Evolutionary conservation across 768 basidiomycete genomes (phyloP).

Genomic region (Symmetrospora coprosmae): DNA sequence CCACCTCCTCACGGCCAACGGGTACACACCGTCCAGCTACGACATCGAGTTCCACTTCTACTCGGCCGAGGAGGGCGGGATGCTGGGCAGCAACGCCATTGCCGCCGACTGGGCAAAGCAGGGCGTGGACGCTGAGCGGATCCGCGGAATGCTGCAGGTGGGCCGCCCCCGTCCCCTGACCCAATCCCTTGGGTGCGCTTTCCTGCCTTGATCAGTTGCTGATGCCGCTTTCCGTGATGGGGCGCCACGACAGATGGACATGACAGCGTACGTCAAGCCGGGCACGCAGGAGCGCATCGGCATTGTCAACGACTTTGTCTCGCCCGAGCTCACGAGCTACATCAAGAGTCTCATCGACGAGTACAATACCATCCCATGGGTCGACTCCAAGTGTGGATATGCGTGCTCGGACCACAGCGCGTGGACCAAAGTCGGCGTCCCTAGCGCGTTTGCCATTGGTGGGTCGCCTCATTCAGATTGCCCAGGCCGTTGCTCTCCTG

Average conservation of each 20-base stretch:
- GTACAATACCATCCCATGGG: slow-evolving; percentile 29
- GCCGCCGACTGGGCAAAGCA: background rate
- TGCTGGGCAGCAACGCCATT: background rate
- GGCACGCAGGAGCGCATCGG: slow-evolving; percentile 31
- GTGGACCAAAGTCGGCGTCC: slow-evolving; percentile 26
- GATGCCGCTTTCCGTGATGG: background rate
- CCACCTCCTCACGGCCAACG: slow-evolving; percentile 33
- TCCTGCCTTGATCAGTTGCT: background rate
- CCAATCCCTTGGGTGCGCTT: too few relatives aligned
- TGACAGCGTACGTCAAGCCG: slow-evolving; percentile 36
- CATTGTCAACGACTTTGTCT: slow-evolving; percentile 32
- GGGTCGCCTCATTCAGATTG: background rate
- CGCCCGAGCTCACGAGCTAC: slow-evolving; percentile 27
- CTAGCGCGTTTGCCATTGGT: slow-evolving; percentile 27
- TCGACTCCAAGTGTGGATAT: slow-evolving; percentile 32
- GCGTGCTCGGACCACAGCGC: slow-evolving; percentile 29
- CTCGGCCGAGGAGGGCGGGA: slow-evolving; percentile 30
- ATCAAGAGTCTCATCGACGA: slow-evolving; percentile 28
- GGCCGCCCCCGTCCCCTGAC: too few relatives aligned
- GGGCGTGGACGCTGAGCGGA: background rate
- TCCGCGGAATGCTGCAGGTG: slow-evolving; percentile 13
- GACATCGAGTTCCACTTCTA: slow-evolving; percentile 40
- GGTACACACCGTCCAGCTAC: slow-evolving; percentile 34
- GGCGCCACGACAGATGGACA: slow-evolving; percentile 30
- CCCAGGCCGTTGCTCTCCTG: too few relatives aligned